Evolutionary conservation across 192 early-diverging fungal species (phyloP).

Genomic region (Coemansia nantahalensis): DNA sequence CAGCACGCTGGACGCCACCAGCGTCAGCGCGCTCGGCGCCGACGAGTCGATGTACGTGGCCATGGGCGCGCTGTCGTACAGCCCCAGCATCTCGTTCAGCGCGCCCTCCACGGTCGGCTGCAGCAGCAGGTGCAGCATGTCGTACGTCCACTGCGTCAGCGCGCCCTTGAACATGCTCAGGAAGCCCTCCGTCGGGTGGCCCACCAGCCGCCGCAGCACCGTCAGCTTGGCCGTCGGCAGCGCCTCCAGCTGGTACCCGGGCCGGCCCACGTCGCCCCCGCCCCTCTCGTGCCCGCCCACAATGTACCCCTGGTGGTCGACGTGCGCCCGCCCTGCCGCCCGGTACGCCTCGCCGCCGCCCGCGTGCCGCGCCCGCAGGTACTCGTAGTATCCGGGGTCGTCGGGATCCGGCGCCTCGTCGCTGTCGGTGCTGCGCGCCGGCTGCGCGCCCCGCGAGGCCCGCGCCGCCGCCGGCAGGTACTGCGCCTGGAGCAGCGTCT

Average conservation of each 20-base stretch:
- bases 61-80: constrained; percentile 75
- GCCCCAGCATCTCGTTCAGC: constrained; percentile 85
- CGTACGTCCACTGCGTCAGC: constrained; percentile 74
- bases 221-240: constrained; percentile 59
- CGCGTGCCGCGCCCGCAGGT: constrained; percentile 38
- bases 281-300: constrained; percentile 43
- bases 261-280: constrained; percentile 58
- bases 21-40: constrained; percentile 64
- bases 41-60: constrained; percentile 63
- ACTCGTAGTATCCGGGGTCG: constrained; percentile 53
- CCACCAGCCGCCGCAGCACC: constrained; percentile 54
- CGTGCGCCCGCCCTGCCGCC: constrained; percentile 9
- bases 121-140: constrained; percentile 66
- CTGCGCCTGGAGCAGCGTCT: constrained; percentile 76
- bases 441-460: background rate
- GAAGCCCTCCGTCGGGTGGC: constrained; percentile 65
- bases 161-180: constrained; percentile 63
- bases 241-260: constrained; percentile 62
- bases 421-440: constrained; percentile 2
- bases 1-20: constrained; percentile 68
- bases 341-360: constrained; percentile 15
- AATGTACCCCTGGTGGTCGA: constrained; percentile 63
- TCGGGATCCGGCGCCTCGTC: constrained; percentile 40
- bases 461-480: constrained; percentile 55
- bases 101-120: constrained; percentile 85